Evolutionary conservation across 768 basidiomycete genomes (phyloP).

Genomic region (Amanita subjunquillea): DNA sequence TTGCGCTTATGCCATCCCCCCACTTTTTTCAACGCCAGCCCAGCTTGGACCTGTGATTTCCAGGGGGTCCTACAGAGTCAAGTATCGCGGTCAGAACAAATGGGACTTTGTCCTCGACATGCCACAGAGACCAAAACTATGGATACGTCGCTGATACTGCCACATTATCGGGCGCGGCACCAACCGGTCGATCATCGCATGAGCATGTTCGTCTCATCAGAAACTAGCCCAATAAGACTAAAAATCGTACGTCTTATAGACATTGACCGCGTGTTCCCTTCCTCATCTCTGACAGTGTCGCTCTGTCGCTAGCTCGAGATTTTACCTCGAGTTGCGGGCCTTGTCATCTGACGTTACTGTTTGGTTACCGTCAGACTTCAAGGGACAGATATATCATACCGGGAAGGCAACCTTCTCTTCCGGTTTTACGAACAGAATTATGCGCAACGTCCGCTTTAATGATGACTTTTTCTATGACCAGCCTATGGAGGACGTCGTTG

Average conservation of each 20-base stretch:
- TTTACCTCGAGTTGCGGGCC: slow-evolving; percentile 56
- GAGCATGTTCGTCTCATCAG: slow-evolving; percentile 53
- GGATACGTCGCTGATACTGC: slow-evolving; percentile 60
- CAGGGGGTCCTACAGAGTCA: slow-evolving; percentile 50
- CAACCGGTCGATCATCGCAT: slow-evolving; percentile 67
- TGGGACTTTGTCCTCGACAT: slow-evolving; percentile 61
- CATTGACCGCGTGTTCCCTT: slow-evolving; percentile 6
- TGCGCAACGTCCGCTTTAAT: slow-evolving; percentile 41
- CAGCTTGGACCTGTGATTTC: neutral
- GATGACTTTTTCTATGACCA: slow-evolving; percentile 21
- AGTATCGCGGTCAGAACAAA: slow-evolving; percentile 46
- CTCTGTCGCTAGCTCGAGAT: slow-evolving; percentile 38
- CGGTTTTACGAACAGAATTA: slow-evolving; percentile 64
- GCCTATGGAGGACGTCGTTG: slow-evolving; percentile 47
- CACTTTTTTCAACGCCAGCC: neutral
- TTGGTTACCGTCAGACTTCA: slow-evolving; percentile 76
- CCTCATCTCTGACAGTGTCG: slow-evolving; percentile 33
- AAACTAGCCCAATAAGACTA: slow-evolving; percentile 46
- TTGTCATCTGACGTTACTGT: slow-evolving; percentile 62
- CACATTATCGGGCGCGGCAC: slow-evolving; percentile 68
- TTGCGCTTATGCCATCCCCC: neutral
- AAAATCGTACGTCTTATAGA: slow-evolving; percentile 51
- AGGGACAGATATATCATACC: slow-evolving; percentile 49
- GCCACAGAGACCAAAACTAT: slow-evolving; percentile 28
- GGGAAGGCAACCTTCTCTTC: slow-evolving; percentile 51